These are phyloP conservation scores for Saturnispora gosingensis DNA, from an alignment of 805 yeast species.

Conservation along the genomic window DNA sequence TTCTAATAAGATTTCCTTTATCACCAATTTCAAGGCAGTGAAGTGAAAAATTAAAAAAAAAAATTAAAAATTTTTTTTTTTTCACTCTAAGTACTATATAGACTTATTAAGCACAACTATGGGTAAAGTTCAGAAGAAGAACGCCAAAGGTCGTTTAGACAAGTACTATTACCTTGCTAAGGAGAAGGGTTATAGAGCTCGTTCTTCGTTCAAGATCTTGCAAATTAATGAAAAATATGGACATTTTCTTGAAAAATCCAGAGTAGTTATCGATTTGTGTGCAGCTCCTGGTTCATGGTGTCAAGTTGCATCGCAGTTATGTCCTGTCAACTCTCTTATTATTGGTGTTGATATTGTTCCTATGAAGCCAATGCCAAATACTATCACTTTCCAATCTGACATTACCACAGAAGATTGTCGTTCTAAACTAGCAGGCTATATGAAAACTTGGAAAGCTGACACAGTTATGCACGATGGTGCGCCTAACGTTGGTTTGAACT, in stretches of 20 bases:
- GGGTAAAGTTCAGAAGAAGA: constrained; percentile 85
- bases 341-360: constrained; percentile 99
- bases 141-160: constrained; percentile 98
- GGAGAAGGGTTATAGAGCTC: constrained; percentile 97
- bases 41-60: constrained; percentile 1
- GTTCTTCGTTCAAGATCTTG: constrained; percentile 92
- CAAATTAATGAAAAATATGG: constrained; percentile 97
- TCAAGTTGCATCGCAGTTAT: constrained; percentile 90
- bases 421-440: constrained; percentile 84
- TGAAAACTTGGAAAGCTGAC: constrained; percentile 99
- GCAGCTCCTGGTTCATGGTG: constrained; percentile 99
- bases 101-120: constrained; percentile 8
- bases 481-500: constrained; percentile 98
- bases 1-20: neutral
- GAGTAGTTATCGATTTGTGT: constrained; percentile 94
- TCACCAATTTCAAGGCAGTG: neutral
- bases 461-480: constrained; percentile 99
- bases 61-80: neutral
- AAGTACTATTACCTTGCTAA: constrained; percentile 93
- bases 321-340: constrained; percentile 88
- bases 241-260: constrained; percentile 86
- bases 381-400: constrained; percentile 90
- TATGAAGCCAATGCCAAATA: constrained; percentile 91
- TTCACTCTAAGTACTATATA: neutral
- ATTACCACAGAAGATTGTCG: constrained; percentile 98